A percentile compares a stretch with the other conserved stretches of the same genome.
Evolutionary conservation across 225 moss, liverwort and hornwort genomes (phyloP).

Genomic region (Neckera pumila): DNA sequence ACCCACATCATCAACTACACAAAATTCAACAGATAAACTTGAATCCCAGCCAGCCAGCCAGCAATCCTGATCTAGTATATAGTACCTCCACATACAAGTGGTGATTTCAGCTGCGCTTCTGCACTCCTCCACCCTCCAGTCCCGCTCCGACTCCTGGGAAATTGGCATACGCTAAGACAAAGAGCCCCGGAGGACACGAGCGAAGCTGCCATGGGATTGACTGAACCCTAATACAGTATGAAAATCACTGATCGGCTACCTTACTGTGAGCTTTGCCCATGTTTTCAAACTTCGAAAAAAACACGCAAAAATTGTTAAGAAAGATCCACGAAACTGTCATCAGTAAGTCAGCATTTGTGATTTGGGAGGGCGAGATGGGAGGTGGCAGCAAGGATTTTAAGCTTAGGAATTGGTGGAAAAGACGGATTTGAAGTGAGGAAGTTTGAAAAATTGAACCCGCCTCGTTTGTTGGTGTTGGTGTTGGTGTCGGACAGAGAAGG

Average conservation of each 20-base stretch:
- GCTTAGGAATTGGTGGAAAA: neutral
- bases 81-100: neutral
- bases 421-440: neutral
- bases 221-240: neutral
- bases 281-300: neutral
- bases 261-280: neutral
- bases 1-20: neutral
- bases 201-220: constrained; percentile 9
- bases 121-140: neutral
- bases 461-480: neutral
- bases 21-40: neutral
- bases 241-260: neutral
- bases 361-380: neutral
- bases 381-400: neutral
- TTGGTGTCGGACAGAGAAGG: neutral
- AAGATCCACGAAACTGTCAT: neutral
- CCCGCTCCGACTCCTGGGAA: neutral
- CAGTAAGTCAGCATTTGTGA: too few species aligned
- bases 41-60: neutral
- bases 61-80: neutral
- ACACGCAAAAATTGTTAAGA: neutral
- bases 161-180: neutral
- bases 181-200: neutral
- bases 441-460: neutral
- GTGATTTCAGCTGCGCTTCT: neutral